These are phyloP conservation scores for Emiliania huxleyi DNA, from an alignment of 78 protist species.

Conservation along the genomic window DNA sequence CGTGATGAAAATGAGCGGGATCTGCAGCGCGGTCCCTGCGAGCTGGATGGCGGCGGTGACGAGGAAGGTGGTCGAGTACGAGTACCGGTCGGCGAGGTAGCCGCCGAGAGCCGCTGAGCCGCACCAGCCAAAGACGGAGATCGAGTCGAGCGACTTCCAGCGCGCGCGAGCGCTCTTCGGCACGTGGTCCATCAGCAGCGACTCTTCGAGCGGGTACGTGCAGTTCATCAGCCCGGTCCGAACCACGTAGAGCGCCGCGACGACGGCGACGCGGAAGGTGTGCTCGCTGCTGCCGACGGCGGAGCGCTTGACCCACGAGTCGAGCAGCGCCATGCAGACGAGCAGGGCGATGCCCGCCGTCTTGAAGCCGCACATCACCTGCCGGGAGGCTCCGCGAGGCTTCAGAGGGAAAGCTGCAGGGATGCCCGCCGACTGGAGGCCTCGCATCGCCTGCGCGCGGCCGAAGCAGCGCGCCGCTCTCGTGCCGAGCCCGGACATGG, in stretches of 20 bases:
- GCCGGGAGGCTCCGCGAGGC: too few relatives aligned
- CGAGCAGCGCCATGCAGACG: not conserved
- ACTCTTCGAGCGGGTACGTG: slow-evolving; percentile 39
- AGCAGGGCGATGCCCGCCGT: not conserved
- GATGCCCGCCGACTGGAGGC: too few relatives aligned
- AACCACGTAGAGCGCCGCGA: not conserved
- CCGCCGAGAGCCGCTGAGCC: slow-evolving; percentile 31
- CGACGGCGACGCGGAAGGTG: not conserved
- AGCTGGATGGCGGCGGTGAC: not conserved
- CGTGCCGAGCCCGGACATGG: not conserved
- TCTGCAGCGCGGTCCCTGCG: not conserved
- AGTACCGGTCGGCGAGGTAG: not conserved
- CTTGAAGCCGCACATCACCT: not conserved
- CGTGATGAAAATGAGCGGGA: not conserved
- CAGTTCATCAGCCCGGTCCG: slow-evolving; percentile 18
- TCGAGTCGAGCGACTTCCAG: slow-evolving; percentile 32
- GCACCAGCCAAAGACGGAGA: slow-evolving; percentile 10
- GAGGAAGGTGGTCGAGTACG: not conserved
- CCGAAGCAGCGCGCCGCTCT: not conserved
- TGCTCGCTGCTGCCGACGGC: not conserved
- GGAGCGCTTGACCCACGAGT: not conserved
- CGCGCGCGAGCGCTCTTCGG: not conserved
- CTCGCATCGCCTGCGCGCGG: not conserved
- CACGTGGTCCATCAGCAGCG: slow-evolving; percentile 18
- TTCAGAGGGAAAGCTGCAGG: too few relatives aligned